A percentile compares a stretch with the other conserved stretches of the same genome.
phyloP scores from a whole-genome alignment of 441 rosid species.

The Pelargonium myrrhifolium region DNA sequence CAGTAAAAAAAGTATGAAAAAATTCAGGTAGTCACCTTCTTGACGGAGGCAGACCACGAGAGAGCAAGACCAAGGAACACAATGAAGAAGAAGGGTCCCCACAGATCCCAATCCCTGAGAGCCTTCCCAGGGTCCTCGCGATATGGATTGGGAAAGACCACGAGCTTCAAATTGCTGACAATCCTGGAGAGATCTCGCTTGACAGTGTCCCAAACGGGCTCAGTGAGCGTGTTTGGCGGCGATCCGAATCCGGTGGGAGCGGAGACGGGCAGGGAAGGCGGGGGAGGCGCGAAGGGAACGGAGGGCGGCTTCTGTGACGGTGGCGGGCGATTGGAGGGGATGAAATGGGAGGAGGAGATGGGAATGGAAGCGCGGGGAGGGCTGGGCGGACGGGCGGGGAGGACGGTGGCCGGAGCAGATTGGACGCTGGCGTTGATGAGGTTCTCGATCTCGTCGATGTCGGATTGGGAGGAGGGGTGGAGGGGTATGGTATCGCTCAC shows the following conservation, averaged over 20 bases:
- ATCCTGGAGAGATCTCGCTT: conserved; percentile 93
- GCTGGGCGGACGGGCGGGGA: conserved; percentile 60
- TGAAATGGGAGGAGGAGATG: conserved; percentile 60
- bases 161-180: conserved; percentile 88
- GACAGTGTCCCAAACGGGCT: conserved; percentile 94
- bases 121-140: conserved; percentile 96
- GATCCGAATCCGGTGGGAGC: conserved; percentile 55
- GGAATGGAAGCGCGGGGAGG: conserved; percentile 53
- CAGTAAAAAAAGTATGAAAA: not conserved
- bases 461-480: conserved; percentile 78
- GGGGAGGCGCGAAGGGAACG: conserved; percentile 36
- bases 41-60: conserved; percentile 87
- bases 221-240: conserved; percentile 73
- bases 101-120: conserved; percentile 92
- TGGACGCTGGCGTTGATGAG: conserved; percentile 64
- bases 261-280: conserved; percentile 28
- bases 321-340: conserved; percentile 55
- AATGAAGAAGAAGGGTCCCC: conserved; percentile 96
- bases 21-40: conserved; percentile 40
- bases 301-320: conserved; percentile 34
- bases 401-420: conserved; percentile 53
- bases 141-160: conserved; percentile 83
- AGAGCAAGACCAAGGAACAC: conserved; percentile 83
- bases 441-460: conserved; percentile 92
- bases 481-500: conserved; percentile 67